Percentiles rank a stretch among this genome's conserved stretches.
These are phyloP conservation scores for Manihot esculenta DNA, from an alignment of 441 rosid genomes.

Conservation along the genomic window DNA sequence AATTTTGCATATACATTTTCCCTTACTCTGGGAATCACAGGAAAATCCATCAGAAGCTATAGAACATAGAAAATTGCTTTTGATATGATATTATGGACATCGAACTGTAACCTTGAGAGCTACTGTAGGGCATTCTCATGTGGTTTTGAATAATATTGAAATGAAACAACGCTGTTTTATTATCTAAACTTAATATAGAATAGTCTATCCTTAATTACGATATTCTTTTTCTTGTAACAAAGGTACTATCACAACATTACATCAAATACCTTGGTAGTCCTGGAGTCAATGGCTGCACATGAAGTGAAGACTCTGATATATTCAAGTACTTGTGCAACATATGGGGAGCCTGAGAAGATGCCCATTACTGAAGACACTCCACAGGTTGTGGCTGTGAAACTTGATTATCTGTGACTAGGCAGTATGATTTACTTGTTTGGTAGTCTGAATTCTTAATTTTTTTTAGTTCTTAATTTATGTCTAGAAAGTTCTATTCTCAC, in stretches of 20 bases:
- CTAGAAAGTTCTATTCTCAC: background rate
- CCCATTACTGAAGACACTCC: slow-evolving; percentile 92
- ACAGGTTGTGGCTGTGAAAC: slow-evolving; percentile 49
- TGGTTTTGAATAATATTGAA: background rate
- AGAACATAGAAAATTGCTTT: background rate
- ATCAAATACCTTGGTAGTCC: slow-evolving; percentile 80
- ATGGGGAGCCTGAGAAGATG: slow-evolving; percentile 96
- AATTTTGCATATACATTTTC: background rate
- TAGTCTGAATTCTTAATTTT: too few relatives aligned
- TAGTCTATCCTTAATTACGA: background rate
- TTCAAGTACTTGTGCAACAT: slow-evolving; percentile 97
- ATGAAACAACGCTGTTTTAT: too few relatives aligned
- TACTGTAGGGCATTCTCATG: background rate
- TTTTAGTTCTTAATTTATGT: background rate
- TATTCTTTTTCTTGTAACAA: slow-evolving; percentile 19
- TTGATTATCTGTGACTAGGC: background rate
- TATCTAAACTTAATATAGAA: too few relatives aligned
- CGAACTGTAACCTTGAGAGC: background rate
- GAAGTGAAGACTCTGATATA: slow-evolving; percentile 84
- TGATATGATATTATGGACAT: background rate
- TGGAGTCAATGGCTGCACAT: slow-evolving; percentile 88
- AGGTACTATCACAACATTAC: slow-evolving; percentile 98
- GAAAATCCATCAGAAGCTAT: background rate
- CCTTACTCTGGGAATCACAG: background rate
- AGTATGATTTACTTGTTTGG: background rate